These are phyloP conservation scores for Botrytis byssoidea DNA, from an alignment of 2,329 filamentous ascomycete species.

Conservation along the genomic window DNA sequence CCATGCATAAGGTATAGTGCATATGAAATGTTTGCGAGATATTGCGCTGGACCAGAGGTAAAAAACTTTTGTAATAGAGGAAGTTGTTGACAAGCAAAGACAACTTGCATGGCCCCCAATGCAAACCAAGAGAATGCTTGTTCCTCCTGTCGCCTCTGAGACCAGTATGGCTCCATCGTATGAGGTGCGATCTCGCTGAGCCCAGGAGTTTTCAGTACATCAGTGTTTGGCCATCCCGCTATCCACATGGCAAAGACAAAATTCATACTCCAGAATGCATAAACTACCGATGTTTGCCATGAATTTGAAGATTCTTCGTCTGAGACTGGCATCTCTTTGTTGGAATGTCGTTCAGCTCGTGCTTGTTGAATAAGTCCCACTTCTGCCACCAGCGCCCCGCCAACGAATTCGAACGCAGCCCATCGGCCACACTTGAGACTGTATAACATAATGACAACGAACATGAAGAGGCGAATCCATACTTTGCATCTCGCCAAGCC, in stretches of 20 bases:
- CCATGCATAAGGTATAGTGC: constrained; percentile 59
- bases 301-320: constrained; percentile 3
- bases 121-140: constrained; percentile 32
- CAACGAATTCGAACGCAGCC: constrained; percentile 45
- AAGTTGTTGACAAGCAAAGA: constrained; percentile 40
- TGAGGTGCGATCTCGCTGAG: constrained; percentile 29
- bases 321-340: not conserved
- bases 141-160: constrained; percentile 27
- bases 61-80: constrained; percentile 45
- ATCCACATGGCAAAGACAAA: constrained; percentile 34
- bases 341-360: constrained; percentile 24
- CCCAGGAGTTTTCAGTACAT: constrained; percentile 31
- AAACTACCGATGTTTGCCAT: constrained; percentile 9
- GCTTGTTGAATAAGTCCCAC: constrained; percentile 41
- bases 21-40: constrained; percentile 56
- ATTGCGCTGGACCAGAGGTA: constrained; percentile 50
- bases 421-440: constrained; percentile 34
- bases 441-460: constrained; percentile 30
- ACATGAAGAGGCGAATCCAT: constrained; percentile 31
- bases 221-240: constrained; percentile 36
- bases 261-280: constrained; percentile 35
- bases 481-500: constrained; percentile 33
- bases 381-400: constrained; percentile 48
- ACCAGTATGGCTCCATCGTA: constrained; percentile 32
- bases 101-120: constrained; percentile 36